These are phyloP conservation scores for Penicillium coffeae DNA, from an alignment of 495 filamentous ascomycete species.

Conservation along the genomic window DNA sequence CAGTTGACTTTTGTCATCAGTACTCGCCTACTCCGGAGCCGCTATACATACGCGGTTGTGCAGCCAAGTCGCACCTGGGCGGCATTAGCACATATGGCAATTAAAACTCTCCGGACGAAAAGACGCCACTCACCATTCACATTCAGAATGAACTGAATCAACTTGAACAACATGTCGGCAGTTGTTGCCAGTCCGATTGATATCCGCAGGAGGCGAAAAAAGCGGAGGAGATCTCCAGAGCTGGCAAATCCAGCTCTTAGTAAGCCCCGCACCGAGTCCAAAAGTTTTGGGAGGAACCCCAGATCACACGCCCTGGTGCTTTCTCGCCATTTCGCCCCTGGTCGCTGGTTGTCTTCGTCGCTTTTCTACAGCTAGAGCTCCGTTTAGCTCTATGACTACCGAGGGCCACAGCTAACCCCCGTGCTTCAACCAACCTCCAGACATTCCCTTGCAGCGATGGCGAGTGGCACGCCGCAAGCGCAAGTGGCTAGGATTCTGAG, in stretches of 20 bases:
- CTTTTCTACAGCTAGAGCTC: neutral
- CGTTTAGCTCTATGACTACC: neutral
- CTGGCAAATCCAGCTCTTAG: constrained; percentile 5
- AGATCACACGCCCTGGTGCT: neutral
- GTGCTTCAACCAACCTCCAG: constrained; percentile 3
- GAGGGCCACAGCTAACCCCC: constrained; percentile 12
- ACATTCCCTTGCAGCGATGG: constrained; percentile 23
- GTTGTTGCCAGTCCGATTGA: constrained; percentile 1
- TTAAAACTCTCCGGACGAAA: neutral
- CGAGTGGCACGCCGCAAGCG: constrained; percentile 17
- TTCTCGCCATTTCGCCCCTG: neutral
- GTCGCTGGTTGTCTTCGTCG: neutral
- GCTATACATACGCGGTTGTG: constrained; percentile 35
- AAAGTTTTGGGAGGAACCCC: too few species aligned
- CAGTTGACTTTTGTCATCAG: neutral
- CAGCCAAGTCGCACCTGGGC: constrained; percentile 31
- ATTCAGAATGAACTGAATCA: constrained; percentile 12
- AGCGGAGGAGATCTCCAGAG: constrained; percentile 8
- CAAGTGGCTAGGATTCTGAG: constrained; percentile 14
- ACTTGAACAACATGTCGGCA: constrained; percentile 17
- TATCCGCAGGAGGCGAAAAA: neutral
- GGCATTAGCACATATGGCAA: constrained; percentile 1
- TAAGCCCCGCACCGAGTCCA: constrained; percentile 21
- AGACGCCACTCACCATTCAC: constrained; percentile 18
- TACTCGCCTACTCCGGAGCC: constrained; percentile 7